Conservation (phyloP, 1,284 basidiomycete genomes). For the Microbotryomycetes sp. region DNA sequence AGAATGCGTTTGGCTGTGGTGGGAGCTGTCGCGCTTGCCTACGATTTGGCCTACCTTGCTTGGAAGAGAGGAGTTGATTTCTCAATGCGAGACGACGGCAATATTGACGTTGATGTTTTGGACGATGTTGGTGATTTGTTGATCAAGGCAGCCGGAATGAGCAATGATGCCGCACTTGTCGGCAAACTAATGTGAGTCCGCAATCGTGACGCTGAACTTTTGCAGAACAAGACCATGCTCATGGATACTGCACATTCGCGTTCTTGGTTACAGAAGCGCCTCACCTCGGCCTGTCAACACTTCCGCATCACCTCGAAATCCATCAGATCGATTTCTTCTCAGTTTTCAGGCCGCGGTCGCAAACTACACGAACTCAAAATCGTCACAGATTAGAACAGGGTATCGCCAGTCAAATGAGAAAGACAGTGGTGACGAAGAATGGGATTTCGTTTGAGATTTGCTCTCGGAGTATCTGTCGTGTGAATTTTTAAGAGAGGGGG, state of each 20-base stretch:
- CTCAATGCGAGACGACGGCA: neutral
- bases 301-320: neutral
- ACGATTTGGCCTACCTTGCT: conserved; percentile 15
- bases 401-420: neutral
- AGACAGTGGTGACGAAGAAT: conserved; percentile 5
- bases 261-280: too few relatives aligned
- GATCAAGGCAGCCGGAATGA: conserved; percentile 1
- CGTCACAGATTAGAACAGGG: neutral
- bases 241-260: neutral
- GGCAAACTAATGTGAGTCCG: neutral
- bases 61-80: conserved; percentile 11
- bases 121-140: conserved; percentile 21
- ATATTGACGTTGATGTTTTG: conserved; percentile 3
- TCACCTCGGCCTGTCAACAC: too few relatives aligned
- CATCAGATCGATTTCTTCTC: neutral
- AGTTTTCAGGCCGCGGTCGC: neutral
- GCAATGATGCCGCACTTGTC: neutral
- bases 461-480: neutral
- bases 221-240: neutral
- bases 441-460: neutral
- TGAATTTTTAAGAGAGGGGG: too few relatives aligned
- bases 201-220: neutral
- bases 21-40: conserved; percentile 23
- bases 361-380: neutral
- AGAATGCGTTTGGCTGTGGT: conserved; percentile 6